phyloP scores from a whole-genome alignment of 2,329 filamentous ascomycete genomes.

The Trichophyton schoenleinii region DNA sequence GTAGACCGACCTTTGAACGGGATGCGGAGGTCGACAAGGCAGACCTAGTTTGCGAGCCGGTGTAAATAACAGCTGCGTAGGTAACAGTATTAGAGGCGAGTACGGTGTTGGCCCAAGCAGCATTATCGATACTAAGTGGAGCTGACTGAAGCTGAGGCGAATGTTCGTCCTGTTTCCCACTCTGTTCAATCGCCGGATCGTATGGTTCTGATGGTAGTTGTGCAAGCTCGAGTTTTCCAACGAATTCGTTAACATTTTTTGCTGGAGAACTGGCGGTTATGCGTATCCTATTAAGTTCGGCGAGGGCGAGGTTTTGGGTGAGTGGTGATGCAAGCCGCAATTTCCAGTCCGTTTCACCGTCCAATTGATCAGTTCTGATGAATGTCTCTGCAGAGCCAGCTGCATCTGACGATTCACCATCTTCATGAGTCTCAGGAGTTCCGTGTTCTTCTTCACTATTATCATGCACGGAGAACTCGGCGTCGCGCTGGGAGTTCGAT shows the following conservation, averaged over 20 bases:
- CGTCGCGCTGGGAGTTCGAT: conserved; percentile 8
- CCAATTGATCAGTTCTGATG: conserved; percentile 91
- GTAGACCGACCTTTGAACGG: conserved; percentile 80
- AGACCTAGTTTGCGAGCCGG: conserved; percentile 83
- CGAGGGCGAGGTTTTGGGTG: conserved; percentile 62
- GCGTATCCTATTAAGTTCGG: conserved; percentile 53
- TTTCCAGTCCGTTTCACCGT: conserved; percentile 99
- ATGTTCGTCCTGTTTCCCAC: background rate
- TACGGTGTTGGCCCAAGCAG: conserved; percentile 96
- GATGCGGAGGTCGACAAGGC: conserved; percentile 86
- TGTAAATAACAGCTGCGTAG: conserved; percentile 84
- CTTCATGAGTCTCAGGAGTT: background rate
- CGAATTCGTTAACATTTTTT: conserved; percentile 86
- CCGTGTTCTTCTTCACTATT: conserved; percentile 12
- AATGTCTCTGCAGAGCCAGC: conserved; percentile 64
- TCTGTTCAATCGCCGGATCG: conserved; percentile 31
- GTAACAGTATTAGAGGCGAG: conserved; percentile 86
- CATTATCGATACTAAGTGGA: conserved; percentile 86
- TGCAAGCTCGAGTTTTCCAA: conserved; percentile 71
- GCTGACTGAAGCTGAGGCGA: conserved; percentile 41
- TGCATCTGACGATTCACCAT: conserved; percentile 20
- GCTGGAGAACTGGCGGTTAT: conserved; percentile 84
- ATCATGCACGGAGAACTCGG: conserved; percentile 16
- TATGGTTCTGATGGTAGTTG: conserved; percentile 40
- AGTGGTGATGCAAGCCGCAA: conserved; percentile 74